Evolutionary conservation across 1,284 basidiomycete species (phyloP), one percentile per base, ranked within the genome.

Genomic region (Heliocybe sulcata): DNA sequence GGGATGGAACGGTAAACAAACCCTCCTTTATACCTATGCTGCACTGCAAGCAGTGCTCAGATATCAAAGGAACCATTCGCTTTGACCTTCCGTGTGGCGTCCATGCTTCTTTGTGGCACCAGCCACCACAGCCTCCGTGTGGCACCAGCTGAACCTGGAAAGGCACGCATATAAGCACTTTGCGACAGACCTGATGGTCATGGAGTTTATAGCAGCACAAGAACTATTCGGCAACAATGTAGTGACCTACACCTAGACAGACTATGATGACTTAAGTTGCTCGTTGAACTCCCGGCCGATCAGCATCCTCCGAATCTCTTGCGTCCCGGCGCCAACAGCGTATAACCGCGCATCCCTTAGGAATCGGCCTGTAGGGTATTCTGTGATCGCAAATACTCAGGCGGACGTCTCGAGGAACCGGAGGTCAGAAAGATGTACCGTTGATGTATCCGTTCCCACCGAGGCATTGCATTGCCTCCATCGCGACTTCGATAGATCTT

Each of bases 381-480:
- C 93, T 91, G 55, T n/a, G 19, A 14, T 20, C 38, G 6, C 19
- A n/a, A 42, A 20, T 48, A 6, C 14, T 42, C n/a, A 47, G 56
- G 20, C 56, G 31, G 22, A 45, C 16, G 22, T 19, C 3, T 20
- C 35, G 14, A 26, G 47, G 22, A 42, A 51, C 12, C 4, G 16
- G 45, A 19, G 31, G 19, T 26, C 50, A 22, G 51, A 53, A 19
- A 51, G 6, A 68, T 74, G 58, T 55, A 87, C 90, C 91, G 60
- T 94, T 93, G 67, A 94, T 93, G 66, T 95, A 95, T 6, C 93
- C 93, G 67, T 95, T 95, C 3, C 93, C 93, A 56, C 93, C 93
- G 54, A 95, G 75, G 67, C 90, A 93, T 65, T 96, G 93, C 85
- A 93, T 92, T 4, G 84, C 92, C 64, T 96, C 93, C 62, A 91